Evolutionary conservation across 1,139 yeast species (phyloP).

Genomic region (Zhuliangozyma parablackwelliae): DNA sequence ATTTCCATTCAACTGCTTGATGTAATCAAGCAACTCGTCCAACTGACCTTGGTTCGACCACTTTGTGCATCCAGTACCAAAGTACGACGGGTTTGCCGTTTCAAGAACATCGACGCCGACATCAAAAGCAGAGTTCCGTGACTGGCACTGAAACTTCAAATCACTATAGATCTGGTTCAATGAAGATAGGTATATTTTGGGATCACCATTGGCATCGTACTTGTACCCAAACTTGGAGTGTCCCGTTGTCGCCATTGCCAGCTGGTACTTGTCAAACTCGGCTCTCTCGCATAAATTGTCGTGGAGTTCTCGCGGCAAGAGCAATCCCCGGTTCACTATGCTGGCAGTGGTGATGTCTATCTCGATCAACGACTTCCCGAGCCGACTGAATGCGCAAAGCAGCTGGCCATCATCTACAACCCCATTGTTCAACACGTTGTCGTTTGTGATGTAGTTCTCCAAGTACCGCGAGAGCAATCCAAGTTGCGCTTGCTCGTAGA

Average conservation of each 20-base stretch:
- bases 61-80: constrained; percentile 16
- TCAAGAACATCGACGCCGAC: constrained; percentile 16
- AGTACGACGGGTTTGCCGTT: constrained; percentile 9
- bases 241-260: background rate
- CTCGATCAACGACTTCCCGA: constrained; percentile 63
- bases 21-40: constrained; percentile 28
- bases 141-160: constrained; percentile 53
- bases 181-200: constrained; percentile 45
- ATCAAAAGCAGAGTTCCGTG: constrained; percentile 13
- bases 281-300: constrained; percentile 38
- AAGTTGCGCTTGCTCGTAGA: constrained; percentile 6
- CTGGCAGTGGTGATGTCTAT: constrained; percentile 58
- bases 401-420: constrained; percentile 20
- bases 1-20: constrained; percentile 21
- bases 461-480: constrained; percentile 12
- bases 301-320: constrained; percentile 48
- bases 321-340: constrained; percentile 50
- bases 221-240: constrained; percentile 10
- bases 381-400: constrained; percentile 40
- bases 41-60: constrained; percentile 35
- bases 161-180: constrained; percentile 62
- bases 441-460: constrained; percentile 12
- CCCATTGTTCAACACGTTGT: constrained; percentile 20
- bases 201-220: constrained; percentile 10
- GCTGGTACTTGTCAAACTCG: constrained; percentile 6